Percentiles rank a stretch among this genome's conserved stretches.
phyloP scores from a whole-genome alignment of 108 stramenopile genomes.

The Pseudonitzschia multistriata region DNA sequence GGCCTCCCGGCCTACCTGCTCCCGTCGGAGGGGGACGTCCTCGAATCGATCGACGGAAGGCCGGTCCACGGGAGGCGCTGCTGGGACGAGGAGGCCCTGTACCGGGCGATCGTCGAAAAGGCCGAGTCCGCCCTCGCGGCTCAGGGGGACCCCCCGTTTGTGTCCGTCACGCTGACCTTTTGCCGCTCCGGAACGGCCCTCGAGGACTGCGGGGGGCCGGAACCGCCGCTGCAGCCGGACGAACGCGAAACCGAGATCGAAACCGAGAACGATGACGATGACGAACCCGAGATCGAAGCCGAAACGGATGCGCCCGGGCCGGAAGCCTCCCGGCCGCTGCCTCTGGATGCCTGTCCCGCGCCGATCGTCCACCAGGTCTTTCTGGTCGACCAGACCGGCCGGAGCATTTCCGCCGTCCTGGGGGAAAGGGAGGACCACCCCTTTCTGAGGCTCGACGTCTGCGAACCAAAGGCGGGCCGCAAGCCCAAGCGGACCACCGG shows the following conservation, averaged over 20 bases:
- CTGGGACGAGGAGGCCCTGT: background rate
- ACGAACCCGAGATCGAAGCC: background rate
- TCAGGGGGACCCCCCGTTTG: too few relatives aligned
- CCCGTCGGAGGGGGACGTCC: slow-evolving; percentile 7
- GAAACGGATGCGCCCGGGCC: background rate
- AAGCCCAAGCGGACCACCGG: background rate
- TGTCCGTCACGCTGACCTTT: background rate
- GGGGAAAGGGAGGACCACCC: too few relatives aligned
- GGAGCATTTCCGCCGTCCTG: background rate
- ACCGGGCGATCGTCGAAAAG: background rate
- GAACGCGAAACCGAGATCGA: background rate
- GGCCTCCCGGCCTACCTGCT: background rate
- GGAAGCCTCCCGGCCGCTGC: background rate
- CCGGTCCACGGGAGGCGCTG: background rate
- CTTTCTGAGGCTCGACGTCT: background rate
- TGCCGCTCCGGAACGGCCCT: too few relatives aligned
- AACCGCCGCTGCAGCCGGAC: too few relatives aligned
- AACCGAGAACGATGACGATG: background rate
- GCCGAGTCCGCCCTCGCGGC: too few relatives aligned
- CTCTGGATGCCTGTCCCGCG: background rate
- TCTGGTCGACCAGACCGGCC: background rate
- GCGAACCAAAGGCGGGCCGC: background rate
- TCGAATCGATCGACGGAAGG: slow-evolving; percentile 2
- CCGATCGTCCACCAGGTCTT: background rate
- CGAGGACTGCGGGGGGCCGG: too few relatives aligned